Conservation (phyloP, 306 rosid species). For the Purshia tridentata region DNA sequence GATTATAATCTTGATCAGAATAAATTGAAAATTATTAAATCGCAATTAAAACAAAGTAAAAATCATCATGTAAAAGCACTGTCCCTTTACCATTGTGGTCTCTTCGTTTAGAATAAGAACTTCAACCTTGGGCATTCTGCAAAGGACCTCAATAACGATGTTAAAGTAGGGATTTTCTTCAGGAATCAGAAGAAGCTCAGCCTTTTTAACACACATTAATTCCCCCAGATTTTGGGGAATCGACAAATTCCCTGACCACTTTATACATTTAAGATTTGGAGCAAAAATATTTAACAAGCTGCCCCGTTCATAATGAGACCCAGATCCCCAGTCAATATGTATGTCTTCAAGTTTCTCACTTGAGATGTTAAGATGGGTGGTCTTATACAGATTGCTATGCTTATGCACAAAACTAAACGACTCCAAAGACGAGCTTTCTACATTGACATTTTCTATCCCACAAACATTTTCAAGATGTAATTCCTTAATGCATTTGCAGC, state of each 20-base stretch:
- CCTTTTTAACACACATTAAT: background rate
- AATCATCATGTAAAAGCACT: background rate
- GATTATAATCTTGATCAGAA: no score
- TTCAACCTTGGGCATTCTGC: background rate
- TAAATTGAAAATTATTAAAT: background rate
- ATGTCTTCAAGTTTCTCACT: background rate
- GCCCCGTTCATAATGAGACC: no score
- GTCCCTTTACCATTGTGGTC: background rate
- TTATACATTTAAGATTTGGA: background rate
- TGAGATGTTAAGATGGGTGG: background rate
- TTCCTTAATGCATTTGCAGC: background rate
- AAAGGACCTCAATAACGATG: background rate
- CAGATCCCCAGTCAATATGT: background rate
- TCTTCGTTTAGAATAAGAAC: background rate
- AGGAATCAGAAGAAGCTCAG: background rate
- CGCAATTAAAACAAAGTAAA: background rate
- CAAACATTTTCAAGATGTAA: background rate
- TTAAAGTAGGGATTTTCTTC: background rate
- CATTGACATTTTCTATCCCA: background rate
- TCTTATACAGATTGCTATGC: background rate
- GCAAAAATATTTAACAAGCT: background rate
- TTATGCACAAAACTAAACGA: background rate
- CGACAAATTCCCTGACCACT: background rate
- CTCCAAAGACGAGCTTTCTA: background rate
- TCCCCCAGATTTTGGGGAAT: background rate